phyloP scores from a whole-genome alignment of 495 filamentous ascomycete genomes.

The Podospora appendiculata region DNA sequence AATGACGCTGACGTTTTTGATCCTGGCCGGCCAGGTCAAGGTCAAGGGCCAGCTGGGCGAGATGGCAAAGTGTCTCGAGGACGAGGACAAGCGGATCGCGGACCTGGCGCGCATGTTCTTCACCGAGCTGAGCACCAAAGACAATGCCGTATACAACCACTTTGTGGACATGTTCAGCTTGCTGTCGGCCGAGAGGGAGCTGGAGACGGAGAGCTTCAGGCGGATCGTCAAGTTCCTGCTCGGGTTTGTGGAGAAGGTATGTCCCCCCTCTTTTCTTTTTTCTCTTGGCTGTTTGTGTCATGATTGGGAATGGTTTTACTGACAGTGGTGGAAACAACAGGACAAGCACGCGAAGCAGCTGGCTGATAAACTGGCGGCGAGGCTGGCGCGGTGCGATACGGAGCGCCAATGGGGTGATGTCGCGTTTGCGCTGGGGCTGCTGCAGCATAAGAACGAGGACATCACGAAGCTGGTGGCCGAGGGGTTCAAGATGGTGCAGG shows the following conservation, averaged over 20 bases:
- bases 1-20: constrained; percentile 97
- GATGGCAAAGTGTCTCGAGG: constrained; percentile 98
- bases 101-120: constrained; percentile 98
- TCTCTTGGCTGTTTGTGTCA: too few relatives aligned
- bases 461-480: constrained; percentile 75
- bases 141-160: constrained; percentile 99
- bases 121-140: constrained; percentile 90
- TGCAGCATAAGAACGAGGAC: constrained; percentile 97
- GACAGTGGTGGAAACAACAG: constrained; percentile 33
- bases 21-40: constrained; percentile 96
- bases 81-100: constrained; percentile 84
- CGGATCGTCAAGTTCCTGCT: constrained; percentile 88
- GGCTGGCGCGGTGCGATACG: constrained; percentile 77
- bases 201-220: constrained; percentile 77
- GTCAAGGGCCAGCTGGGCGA: constrained; percentile 99
- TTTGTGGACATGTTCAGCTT: constrained; percentile 99
- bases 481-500: constrained; percentile 75
- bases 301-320: background rate
- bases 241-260: constrained; percentile 94
- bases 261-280: constrained; percentile 1
- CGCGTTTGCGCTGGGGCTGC: constrained; percentile 75
- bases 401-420: constrained; percentile 98
- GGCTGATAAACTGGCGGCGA: constrained; percentile 83
- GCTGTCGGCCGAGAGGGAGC: constrained; percentile 67
- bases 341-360: constrained; percentile 98